Percentiles rank a stretch among this genome's conserved stretches.
phyloP scores from a whole-genome alignment of 257 asterid genomes.

The Nicotiana otophora region DNA sequence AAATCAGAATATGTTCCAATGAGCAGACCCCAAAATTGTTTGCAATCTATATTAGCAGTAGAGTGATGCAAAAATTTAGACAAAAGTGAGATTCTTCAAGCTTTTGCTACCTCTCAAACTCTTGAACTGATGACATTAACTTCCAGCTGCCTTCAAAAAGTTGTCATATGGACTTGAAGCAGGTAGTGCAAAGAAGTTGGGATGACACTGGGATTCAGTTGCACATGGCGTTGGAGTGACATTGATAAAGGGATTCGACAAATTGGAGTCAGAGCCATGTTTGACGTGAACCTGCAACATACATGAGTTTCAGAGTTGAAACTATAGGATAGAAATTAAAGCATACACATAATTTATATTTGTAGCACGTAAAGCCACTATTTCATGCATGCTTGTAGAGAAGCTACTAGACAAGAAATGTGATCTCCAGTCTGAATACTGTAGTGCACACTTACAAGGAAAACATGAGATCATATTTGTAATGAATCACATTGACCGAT shows the following conservation, averaged over 20 bases:
- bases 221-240: slow-evolving; percentile 28
- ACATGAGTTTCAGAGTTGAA: neutral
- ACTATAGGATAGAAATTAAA: neutral
- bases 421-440: neutral
- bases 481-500: neutral
- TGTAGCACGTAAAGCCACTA: neutral
- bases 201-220: slow-evolving; percentile 30
- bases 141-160: slow-evolving; percentile 76
- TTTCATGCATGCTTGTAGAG: neutral
- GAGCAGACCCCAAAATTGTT: neutral
- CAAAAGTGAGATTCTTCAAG: neutral
- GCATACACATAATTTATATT: neutral
- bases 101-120: slow-evolving; percentile 3
- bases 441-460: neutral
- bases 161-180: slow-evolving; percentile 70
- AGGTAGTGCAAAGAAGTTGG: slow-evolving; percentile 45
- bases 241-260: slow-evolving; percentile 25
- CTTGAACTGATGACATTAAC: slow-evolving; percentile 24
- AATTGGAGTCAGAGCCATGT: neutral
- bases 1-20: neutral
- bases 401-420: neutral
- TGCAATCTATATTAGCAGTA: neutral
- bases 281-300: slow-evolving; percentile 2
- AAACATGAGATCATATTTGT: neutral
- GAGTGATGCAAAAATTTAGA: slow-evolving; percentile 2